phyloP scores from a whole-genome alignment of 2,329 filamentous ascomycete genomes.

The Monilinia vaccinii-corymbosi region DNA sequence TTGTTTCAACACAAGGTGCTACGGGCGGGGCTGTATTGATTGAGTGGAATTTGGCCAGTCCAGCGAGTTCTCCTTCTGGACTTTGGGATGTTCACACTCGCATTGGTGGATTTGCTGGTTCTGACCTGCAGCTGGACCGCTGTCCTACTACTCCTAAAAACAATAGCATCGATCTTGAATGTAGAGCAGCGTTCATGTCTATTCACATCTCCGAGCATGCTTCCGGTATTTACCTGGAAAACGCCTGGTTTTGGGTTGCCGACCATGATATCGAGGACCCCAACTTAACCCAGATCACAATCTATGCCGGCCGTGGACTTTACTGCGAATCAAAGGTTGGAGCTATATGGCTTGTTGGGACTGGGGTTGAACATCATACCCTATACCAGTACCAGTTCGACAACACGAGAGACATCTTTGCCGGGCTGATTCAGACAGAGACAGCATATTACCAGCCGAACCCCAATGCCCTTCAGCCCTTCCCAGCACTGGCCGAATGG shows the following conservation, averaged over 20 bases:
- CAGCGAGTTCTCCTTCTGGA: conserved; percentile 40
- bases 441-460: conserved; percentile 13
- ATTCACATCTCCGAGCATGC: conserved; percentile 29
- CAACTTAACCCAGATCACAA: conserved; percentile 46
- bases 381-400: conserved; percentile 46
- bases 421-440: conserved; percentile 24
- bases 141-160: conserved; percentile 45
- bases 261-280: conserved; percentile 35
- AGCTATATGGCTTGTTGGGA: conserved; percentile 40
- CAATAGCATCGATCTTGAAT: conserved; percentile 25
- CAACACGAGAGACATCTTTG: conserved; percentile 24
- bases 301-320: conserved; percentile 39
- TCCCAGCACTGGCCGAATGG: conserved; percentile 1
- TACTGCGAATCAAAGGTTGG: conserved; percentile 38
- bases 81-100: conserved; percentile 39
- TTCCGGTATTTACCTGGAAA: conserved; percentile 40
- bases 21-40: conserved; percentile 52
- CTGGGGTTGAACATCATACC: conserved; percentile 39
- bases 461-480: neutral
- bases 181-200: conserved; percentile 29
- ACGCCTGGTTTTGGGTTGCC: conserved; percentile 41
- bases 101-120: conserved; percentile 35
- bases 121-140: conserved; percentile 15
- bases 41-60: conserved; percentile 51
- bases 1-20: conserved; percentile 50